Evolutionary conservation across 306 rosid species (phyloP).

Genomic region (Cicer arietinum): DNA sequence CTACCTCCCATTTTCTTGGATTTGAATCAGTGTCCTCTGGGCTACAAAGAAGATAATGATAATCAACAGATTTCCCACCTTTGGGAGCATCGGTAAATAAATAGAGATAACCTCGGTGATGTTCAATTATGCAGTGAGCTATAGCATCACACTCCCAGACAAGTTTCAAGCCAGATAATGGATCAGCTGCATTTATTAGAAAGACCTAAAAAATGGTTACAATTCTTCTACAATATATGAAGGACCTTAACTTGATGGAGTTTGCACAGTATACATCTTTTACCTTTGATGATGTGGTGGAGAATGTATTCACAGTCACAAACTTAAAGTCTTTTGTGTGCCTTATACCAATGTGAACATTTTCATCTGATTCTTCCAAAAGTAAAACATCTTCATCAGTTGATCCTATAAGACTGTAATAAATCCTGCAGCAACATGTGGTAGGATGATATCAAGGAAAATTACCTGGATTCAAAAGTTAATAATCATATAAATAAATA

Average conservation of each 20-base stretch:
- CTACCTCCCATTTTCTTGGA: constrained; percentile 91
- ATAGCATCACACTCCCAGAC: constrained; percentile 85
- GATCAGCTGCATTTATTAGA: constrained; percentile 93
- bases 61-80: constrained; percentile 64
- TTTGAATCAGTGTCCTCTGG: constrained; percentile 54
- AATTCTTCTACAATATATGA: constrained; percentile 44
- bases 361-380: constrained; percentile 77
- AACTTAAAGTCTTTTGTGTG: constrained; percentile 84
- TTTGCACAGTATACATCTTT: constrained; percentile 38
- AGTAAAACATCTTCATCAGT: constrained; percentile 83
- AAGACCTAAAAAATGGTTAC: constrained; percentile 77
- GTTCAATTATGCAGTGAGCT: constrained; percentile 87
- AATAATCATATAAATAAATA: constrained; percentile 29
- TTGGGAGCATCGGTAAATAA: constrained; percentile 84
- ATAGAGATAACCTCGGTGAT: constrained; percentile 77
- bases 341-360: constrained; percentile 62
- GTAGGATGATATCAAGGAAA: constrained; percentile 19
- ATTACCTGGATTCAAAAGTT: constrained; percentile 12
- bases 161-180: constrained; percentile 74
- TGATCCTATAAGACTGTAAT: constrained; percentile 86
- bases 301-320: constrained; percentile 73
- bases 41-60: constrained; percentile 81
- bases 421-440: constrained; percentile 57
- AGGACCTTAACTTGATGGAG: constrained; percentile 34
- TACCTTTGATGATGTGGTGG: constrained; percentile 83